Evolutionary conservation across 1,284 basidiomycete species (phyloP).

Genomic region (Boletus semigastroideus): DNA sequence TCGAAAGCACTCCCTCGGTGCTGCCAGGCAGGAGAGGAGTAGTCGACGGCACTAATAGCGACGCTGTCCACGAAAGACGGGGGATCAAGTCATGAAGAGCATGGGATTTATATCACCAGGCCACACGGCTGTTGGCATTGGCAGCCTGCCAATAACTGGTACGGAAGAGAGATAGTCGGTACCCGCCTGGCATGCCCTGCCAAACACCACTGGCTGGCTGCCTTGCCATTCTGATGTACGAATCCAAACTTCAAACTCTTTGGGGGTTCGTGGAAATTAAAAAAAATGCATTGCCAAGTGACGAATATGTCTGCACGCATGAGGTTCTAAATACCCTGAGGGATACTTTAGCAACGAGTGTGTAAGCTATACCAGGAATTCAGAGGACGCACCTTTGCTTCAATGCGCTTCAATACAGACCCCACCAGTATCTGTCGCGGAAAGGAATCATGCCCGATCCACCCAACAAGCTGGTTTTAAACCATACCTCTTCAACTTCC

Average conservation of each 20-base stretch:
- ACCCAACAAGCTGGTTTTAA: neutral
- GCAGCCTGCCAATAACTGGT: constrained; percentile 8
- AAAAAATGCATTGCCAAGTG: neutral
- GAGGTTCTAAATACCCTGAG: neutral
- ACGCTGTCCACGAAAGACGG: neutral
- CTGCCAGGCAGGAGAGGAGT: no score
- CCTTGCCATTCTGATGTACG: neutral
- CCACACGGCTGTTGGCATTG: neutral
- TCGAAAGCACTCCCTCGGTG: neutral
- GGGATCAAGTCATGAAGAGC: neutral
- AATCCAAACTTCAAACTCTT: neutral
- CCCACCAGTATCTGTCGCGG: neutral
- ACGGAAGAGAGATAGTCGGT: neutral
- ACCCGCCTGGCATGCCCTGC: constrained; percentile 1
- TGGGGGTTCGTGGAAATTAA: constrained; percentile 10
- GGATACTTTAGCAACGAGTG: neutral
- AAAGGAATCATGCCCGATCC: neutral
- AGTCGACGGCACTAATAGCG: neutral
- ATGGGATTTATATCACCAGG: constrained; percentile 5
- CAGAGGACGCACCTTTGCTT: constrained; percentile 3
- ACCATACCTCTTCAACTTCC: neutral
- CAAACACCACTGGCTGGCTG: constrained; percentile 9
- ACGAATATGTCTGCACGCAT: neutral
- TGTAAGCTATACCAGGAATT: neutral
- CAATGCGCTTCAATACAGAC: neutral